Evolutionary conservation across 495 filamentous ascomycete genomes (phyloP).

Genomic region (Aspergillus wentii): DNA sequence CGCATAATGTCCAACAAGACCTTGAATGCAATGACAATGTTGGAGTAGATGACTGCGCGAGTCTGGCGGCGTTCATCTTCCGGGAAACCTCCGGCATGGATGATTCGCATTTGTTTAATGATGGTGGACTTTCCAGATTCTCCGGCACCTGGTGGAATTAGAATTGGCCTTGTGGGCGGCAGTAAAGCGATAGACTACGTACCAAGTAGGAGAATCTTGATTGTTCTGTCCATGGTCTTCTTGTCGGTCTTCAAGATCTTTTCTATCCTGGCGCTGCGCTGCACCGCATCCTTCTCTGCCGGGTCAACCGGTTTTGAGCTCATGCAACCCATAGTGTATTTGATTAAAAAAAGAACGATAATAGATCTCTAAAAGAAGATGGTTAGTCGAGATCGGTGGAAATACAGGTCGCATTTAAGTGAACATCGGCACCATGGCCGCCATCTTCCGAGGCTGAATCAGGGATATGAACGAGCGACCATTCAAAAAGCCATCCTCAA

Average conservation of each 20-base stretch:
- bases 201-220: conserved; percentile 84
- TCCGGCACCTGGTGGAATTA: conserved; percentile 68
- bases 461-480: not conserved
- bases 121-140: conserved; percentile 98
- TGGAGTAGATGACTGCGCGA: conserved; percentile 90
- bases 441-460: conserved; percentile 5
- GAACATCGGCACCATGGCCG: no score
- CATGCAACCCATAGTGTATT: conserved; percentile 43
- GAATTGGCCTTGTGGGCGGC: no score
- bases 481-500: not conserved
- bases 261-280: conserved; percentile 61
- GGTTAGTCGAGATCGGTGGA: no score
- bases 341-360: no score
- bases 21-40: conserved; percentile 83
- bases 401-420: no score
- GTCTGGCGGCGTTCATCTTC: conserved; percentile 89
- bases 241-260: conserved; percentile 73
- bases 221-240: conserved; percentile 71
- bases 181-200: no score
- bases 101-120: conserved; percentile 98
- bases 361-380: no score
- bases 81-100: conserved; percentile 89
- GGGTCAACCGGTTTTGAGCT: conserved; percentile 34
- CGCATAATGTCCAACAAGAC: conserved; percentile 93
- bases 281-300: conserved; percentile 36